A percentile compares a stretch with the other conserved stretches of the same genome.
phyloP scores from a whole-genome alignment of 192 early-diverging fungal species.

The Hyaloraphidium curvatum region DNA sequence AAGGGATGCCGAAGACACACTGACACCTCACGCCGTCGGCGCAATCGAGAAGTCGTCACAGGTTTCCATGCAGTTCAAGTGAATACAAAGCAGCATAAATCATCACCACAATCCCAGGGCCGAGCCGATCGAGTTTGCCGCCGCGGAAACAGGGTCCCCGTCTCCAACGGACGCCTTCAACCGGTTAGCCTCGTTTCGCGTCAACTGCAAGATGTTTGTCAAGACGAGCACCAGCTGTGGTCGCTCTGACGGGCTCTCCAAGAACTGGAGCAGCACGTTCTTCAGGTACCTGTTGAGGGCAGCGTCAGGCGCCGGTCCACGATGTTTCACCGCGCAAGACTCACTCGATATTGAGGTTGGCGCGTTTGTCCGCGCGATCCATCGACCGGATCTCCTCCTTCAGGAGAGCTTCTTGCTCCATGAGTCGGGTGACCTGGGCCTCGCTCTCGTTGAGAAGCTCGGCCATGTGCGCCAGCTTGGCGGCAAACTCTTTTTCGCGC shows the following conservation, averaged over 20 bases:
- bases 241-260: neutral
- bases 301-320: neutral
- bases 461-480: neutral
- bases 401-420: neutral
- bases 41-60: too few relatives aligned
- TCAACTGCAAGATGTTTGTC: neutral
- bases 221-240: neutral
- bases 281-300: neutral
- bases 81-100: too few relatives aligned
- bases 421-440: neutral
- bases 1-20: too few relatives aligned
- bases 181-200: neutral
- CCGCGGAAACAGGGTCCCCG: too few relatives aligned
- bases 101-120: too few relatives aligned
- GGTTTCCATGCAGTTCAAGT: too few relatives aligned
- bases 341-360: neutral
- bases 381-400: neutral
- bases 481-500: neutral
- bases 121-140: too few relatives aligned
- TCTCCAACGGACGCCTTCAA: too few relatives aligned
- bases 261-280: constrained; percentile 2
- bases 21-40: too few relatives aligned
- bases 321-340: neutral
- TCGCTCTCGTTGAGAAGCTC: constrained; percentile 3
- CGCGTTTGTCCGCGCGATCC: neutral